Conservation (phyloP, 805 yeast species). For the Spathaspora passalidarum region DNA sequence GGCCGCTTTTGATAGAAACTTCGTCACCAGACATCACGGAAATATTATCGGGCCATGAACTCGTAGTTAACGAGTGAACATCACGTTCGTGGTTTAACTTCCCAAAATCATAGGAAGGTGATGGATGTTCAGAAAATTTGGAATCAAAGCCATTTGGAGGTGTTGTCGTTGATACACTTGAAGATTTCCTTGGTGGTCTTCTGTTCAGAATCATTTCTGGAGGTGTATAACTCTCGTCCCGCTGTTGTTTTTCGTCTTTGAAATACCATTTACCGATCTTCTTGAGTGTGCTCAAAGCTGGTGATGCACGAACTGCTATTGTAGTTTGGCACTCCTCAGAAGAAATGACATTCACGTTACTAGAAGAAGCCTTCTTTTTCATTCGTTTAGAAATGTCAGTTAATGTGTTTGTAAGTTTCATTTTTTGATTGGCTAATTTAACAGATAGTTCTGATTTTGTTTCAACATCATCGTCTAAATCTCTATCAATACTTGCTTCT, state of each 20-base stretch:
- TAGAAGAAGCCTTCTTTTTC: constrained; percentile 13
- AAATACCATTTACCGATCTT: constrained; percentile 72
- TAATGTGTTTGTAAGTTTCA: constrained; percentile 20
- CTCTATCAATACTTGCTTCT: neutral
- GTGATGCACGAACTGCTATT: neutral
- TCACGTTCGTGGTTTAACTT: constrained; percentile 6
- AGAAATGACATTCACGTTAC: neutral
- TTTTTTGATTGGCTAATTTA: constrained; percentile 5
- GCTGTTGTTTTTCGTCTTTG: constrained; percentile 34
- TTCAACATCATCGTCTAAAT: constrained; percentile 8
- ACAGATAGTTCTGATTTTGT: constrained; percentile 9
- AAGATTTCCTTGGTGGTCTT: constrained; percentile 32
- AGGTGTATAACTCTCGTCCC: constrained; percentile 33
- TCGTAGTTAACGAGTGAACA: neutral
- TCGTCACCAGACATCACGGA: constrained; percentile 5
- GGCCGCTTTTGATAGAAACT: constrained; percentile 6
- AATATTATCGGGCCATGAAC: neutral
- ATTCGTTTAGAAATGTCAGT: constrained; percentile 24
- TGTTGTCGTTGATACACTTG: constrained; percentile 4
- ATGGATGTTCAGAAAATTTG: neutral
- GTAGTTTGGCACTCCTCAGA: neutral
- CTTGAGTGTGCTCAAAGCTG: constrained; percentile 39
- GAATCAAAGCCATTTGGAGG: neutral
- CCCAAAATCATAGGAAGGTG: constrained; percentile 22
- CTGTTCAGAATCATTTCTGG: constrained; percentile 71